Conservation (phyloP, 2,329 filamentous ascomycete species). For the Rachicladosporium sp. region DNA sequence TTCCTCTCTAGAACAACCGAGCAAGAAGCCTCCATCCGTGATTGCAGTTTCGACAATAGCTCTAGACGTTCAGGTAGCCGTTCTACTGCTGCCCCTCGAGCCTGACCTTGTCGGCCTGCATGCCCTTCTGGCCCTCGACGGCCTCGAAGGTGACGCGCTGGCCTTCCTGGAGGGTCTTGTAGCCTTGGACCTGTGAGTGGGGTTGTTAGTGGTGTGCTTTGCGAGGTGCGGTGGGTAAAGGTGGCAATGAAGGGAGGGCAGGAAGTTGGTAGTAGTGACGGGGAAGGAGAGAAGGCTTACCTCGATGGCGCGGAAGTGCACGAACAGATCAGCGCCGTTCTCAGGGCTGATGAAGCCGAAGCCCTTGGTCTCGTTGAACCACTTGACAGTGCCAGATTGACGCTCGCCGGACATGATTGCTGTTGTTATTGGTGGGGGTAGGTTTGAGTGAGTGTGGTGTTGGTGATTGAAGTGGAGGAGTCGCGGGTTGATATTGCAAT, state of each 20-base stretch:
- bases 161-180: conserved; percentile 6
- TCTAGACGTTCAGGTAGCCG: too few species aligned
- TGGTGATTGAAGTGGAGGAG: not conserved
- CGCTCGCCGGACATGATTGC: conserved; percentile 4
- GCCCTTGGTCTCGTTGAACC: conserved; percentile 7
- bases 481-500: too few species aligned
- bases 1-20: too few species aligned
- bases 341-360: conserved; percentile 6
- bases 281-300: too few species aligned
- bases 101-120: conserved; percentile 5
- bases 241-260: too few species aligned
- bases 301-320: conserved; percentile 7
- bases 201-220: conserved; percentile 1
- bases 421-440: conserved; percentile 1
- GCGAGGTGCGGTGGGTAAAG: not conserved
- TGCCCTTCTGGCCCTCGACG: conserved; percentile 7
- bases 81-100: too few species aligned
- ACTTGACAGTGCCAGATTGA: conserved; percentile 7
- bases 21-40: too few species aligned
- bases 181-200: conserved; percentile 3
- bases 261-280: too few species aligned
- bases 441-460: conserved; percentile 1
- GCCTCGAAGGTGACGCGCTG: conserved; percentile 5
- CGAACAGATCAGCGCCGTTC: conserved; percentile 7
- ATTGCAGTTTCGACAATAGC: too few species aligned